These are phyloP conservation scores for Cichorium intybus DNA, from an alignment of 140 eudicot genomes.

Conservation along the genomic window DNA sequence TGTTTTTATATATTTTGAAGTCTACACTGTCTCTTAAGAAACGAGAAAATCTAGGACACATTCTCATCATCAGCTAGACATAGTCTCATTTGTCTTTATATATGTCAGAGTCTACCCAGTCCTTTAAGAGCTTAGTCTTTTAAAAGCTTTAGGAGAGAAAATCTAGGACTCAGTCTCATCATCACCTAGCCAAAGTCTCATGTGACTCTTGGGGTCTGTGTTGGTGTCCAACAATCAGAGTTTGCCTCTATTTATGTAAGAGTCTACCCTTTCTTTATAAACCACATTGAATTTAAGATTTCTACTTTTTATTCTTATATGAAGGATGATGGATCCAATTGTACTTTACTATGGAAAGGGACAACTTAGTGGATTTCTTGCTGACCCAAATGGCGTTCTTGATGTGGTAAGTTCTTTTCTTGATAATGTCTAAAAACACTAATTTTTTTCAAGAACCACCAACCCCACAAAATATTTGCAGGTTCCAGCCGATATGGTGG, in stretches of 20 bases:
- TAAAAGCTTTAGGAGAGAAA: too few relatives aligned
- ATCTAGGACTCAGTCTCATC: too few relatives aligned
- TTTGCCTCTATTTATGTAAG: too few relatives aligned
- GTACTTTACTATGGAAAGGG: constrained; percentile 93
- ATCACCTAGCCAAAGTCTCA: too few relatives aligned
- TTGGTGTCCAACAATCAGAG: too few relatives aligned
- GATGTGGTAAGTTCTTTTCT: constrained; percentile 66
- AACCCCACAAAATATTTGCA: constrained; percentile 12
- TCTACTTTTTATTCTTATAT: constrained; percentile 12
- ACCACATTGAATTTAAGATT: constrained; percentile 3
- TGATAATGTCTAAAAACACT: neutral
- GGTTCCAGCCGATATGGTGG: constrained; percentile 99
- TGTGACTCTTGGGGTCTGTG: too few relatives aligned
- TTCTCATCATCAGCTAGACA: neutral
- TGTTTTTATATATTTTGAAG: too few relatives aligned
- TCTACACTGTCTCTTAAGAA: too few relatives aligned
- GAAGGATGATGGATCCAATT: constrained; percentile 98
- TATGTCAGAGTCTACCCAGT: too few relatives aligned
- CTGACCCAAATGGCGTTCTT: constrained; percentile 87
- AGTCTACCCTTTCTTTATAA: neutral
- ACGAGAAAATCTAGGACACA: too few relatives aligned
- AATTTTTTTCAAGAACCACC: neutral
- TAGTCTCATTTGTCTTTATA: neutral
- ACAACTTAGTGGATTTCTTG: constrained; percentile 90
- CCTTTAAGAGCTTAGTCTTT: too few relatives aligned